Percentiles rank a stretch among this genome's conserved stretches.
Evolutionary conservation across 2,329 filamentous ascomycete species (phyloP).

Genomic region (Sclerotinia subarctica): DNA sequence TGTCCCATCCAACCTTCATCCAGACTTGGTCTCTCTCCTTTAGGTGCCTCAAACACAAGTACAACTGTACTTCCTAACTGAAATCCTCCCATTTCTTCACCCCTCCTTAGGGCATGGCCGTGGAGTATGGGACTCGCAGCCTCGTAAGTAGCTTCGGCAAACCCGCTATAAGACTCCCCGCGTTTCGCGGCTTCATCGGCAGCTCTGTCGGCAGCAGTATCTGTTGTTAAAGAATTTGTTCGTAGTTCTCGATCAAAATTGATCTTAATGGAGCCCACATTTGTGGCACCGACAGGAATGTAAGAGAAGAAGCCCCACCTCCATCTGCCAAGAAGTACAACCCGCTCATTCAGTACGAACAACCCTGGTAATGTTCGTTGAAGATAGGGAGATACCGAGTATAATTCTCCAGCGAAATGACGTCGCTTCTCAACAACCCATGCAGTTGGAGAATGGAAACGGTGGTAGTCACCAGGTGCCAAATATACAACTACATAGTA

Average conservation of each 20-base stretch:
- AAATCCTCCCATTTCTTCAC: constrained; percentile 98
- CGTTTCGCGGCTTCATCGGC: constrained; percentile 72
- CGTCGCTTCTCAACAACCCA: constrained; percentile 94
- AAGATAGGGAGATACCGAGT: constrained; percentile 90
- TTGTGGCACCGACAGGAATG: constrained; percentile 93
- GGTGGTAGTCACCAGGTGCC: constrained; percentile 95
- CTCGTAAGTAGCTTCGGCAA: constrained; percentile 85
- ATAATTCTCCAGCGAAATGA: constrained; percentile 97
- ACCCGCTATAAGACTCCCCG: constrained; percentile 85
- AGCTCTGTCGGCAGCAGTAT: constrained; percentile 84
- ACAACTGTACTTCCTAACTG: constrained; percentile 94
- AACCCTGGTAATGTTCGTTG: constrained; percentile 89
- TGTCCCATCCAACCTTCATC: constrained; percentile 58
- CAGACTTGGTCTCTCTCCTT: constrained; percentile 53
- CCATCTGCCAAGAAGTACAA: constrained; percentile 91
- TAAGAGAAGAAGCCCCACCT: constrained; percentile 97
- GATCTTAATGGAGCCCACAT: constrained; percentile 93
- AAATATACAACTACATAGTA: constrained; percentile 97
- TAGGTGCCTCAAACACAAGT: constrained; percentile 91
- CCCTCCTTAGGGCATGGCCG: constrained; percentile 78
- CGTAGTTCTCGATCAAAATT: constrained; percentile 95
- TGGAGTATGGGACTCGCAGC: constrained; percentile 72
- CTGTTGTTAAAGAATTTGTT: constrained; percentile 87
- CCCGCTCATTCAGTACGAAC: constrained; percentile 94
- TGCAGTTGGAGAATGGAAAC: constrained; percentile 90